These are phyloP conservation scores for Gnaphalium uliginosum DNA, from an alignment of 129 eudicot species.

Conservation along the genomic window DNA sequence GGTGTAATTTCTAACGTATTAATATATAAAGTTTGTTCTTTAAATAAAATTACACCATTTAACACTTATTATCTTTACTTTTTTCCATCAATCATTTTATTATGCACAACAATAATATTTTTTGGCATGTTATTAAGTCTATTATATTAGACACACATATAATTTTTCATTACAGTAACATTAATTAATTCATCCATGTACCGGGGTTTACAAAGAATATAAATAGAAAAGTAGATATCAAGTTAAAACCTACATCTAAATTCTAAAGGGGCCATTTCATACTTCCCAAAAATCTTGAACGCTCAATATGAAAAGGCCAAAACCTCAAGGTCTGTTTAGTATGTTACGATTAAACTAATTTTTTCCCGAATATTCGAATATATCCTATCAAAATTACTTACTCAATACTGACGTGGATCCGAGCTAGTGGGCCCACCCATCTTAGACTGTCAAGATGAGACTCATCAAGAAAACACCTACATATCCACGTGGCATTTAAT, in stretches of 20 bases:
- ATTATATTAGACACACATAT: too few relatives aligned
- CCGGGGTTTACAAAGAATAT: too few relatives aligned
- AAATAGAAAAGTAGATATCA: too few relatives aligned
- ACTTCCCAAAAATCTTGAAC: neutral
- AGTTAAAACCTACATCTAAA: neutral
- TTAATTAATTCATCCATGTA: too few relatives aligned
- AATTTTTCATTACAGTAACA: too few relatives aligned
- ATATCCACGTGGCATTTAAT: constrained; percentile 35
- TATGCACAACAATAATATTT: too few relatives aligned
- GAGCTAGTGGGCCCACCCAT: constrained; percentile 43
- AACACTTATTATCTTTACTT: too few relatives aligned
- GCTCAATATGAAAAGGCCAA: neutral
- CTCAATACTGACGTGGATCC: constrained; percentile 72
- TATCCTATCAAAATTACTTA: constrained; percentile 49
- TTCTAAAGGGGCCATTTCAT: neutral
- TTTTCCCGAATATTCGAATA: constrained; percentile 59
- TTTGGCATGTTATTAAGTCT: too few relatives aligned
- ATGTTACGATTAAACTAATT: neutral
- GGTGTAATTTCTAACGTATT: too few relatives aligned
- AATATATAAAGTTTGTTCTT: too few relatives aligned
- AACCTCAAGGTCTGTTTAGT: constrained; percentile 9
- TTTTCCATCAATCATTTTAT: too few relatives aligned
- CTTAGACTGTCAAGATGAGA: constrained; percentile 33
- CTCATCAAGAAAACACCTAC: constrained; percentile 1
- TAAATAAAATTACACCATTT: too few relatives aligned